Evolutionary conservation across 164 flowering plant genomes (phyloP), one percentile per base, ranked within the genome.

Genomic region (Piper betle): DNA sequence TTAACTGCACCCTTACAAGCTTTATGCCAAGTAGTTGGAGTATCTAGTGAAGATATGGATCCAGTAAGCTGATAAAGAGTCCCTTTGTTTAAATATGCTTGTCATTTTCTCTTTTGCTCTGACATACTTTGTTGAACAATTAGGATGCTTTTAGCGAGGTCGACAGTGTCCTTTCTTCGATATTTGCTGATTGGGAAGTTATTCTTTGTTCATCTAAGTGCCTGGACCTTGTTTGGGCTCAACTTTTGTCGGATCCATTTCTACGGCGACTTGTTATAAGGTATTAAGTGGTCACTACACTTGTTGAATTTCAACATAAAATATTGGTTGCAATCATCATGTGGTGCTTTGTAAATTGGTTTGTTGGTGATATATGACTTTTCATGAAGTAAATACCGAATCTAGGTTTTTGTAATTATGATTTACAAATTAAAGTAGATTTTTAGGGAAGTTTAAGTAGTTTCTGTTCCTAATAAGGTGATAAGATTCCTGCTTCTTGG

Each of bases 171-270:
- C 77, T 93, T 39, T 81, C 86, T 4, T 65, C 77, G 62, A 75
- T 87, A 18, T 82, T 90, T 57, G 75, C 96, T 39, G 76, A 80
- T 58, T 93, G 97, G 97, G 99, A 90, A 74, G 77, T 79, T 54
- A 78, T 74, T 61, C 86, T 93, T 15, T 90, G 92, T 68, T 83
- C 84, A 61, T 79, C 94, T 52, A 66, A 78, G 42, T 59, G 37
- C 64, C 62, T 93, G 72, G 81, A 90, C 78, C 69, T 84, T 60
- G 97, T 80, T 37, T 93, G 97, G 99, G 94, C 92, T 15, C 99
- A 90, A 74, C 84, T 90, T 66, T 68, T 93, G 62, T 75, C 84
- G 19, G 97, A 90, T 76, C 95, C 86, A 63, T 90, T 93, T 75
- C 69, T 93, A 17, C 78, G 99, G 53, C 79, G 96, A 65, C 77